Conservation (phyloP, 1,284 basidiomycete genomes). For the Rhodotorula sp. region DNA sequence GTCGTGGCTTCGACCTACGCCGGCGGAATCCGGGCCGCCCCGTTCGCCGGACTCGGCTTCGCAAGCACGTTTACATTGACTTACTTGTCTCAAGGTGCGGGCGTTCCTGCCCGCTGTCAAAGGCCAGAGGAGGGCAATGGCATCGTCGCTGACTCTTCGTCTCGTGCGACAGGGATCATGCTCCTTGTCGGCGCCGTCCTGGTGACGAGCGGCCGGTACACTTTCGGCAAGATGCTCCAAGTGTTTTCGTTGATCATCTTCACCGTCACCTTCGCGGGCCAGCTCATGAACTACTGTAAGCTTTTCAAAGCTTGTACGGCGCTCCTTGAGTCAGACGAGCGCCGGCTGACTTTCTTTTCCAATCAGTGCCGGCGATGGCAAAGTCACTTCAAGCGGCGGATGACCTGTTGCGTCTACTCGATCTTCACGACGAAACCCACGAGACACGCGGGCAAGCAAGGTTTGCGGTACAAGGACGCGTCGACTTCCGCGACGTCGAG, state of each 20-base stretch:
- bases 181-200: constrained; percentile 86
- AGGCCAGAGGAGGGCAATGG: no score
- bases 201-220: constrained; percentile 74
- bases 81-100: constrained; percentile 69
- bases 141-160: background rate
- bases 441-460: constrained; percentile 66
- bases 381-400: constrained; percentile 58
- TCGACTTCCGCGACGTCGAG: constrained; percentile 71
- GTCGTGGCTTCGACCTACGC: constrained; percentile 63
- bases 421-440: constrained; percentile 59
- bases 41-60: constrained; percentile 77
- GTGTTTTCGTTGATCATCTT: constrained; percentile 90
- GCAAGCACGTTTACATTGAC: constrained; percentile 78
- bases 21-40: constrained; percentile 72
- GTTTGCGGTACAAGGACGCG: constrained; percentile 62
- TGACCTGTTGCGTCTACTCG: constrained; percentile 69
- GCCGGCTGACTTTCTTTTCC: background rate
- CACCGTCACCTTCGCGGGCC: constrained; percentile 83
- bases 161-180: constrained; percentile 61
- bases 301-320: constrained; percentile 40
- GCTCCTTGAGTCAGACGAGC: constrained; percentile 4
- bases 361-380: constrained; percentile 35
- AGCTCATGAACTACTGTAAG: constrained; percentile 83
- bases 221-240: constrained; percentile 82
- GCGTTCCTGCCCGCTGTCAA: background rate